Evolutionary conservation across 257 asterid genomes (phyloP), one percentile per base, ranked within the genome.

Genomic region (Solanum arcanum): DNA sequence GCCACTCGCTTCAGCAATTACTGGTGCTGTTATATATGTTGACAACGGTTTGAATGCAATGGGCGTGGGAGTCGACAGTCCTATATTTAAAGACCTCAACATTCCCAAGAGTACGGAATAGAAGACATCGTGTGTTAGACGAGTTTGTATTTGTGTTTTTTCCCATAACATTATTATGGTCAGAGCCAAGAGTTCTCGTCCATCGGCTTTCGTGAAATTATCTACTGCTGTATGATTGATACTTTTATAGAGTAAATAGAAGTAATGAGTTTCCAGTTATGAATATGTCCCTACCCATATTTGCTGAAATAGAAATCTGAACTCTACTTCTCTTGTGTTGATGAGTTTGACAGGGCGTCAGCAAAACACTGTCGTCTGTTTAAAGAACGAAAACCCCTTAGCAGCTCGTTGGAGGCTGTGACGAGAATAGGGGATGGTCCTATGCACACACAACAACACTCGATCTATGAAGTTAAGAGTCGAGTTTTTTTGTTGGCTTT

Each of bases 1-100:
- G 0, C 98, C 98, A 0, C 87, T 96, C 78, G 96, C 98, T 68
- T 96, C 98, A 70, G 98, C 98, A 60, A 94, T 95, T 60, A 96
- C 98, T 0, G 98, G 98, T 39, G 93, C 94, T 14, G 97, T 96
- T 39, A 88, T 96, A 80, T 94, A 96, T 21, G 98, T 94, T 13
- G 98, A 96, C 90, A 96, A 96, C 7, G 98, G 98, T 76, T 94
- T 96, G 84, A 96, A 94, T 33, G 98, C 98, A 37, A 96, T 96
- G 98, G 98, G 98, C 0, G 95, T 94, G 9, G 98, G 96, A 77
- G 94, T 94, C 12, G 98, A 94, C 87, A 95, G 98, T 85, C 98
- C 95, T 66, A 77, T 88, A 72, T 95, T 95, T 89, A 88, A 91
- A 89, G 94, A 93, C 82, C 98, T 94, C 39, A 86, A 93, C 91